phyloP scores from a whole-genome alignment of 139 green algal species.

The Haematococcus sp. region DNA sequence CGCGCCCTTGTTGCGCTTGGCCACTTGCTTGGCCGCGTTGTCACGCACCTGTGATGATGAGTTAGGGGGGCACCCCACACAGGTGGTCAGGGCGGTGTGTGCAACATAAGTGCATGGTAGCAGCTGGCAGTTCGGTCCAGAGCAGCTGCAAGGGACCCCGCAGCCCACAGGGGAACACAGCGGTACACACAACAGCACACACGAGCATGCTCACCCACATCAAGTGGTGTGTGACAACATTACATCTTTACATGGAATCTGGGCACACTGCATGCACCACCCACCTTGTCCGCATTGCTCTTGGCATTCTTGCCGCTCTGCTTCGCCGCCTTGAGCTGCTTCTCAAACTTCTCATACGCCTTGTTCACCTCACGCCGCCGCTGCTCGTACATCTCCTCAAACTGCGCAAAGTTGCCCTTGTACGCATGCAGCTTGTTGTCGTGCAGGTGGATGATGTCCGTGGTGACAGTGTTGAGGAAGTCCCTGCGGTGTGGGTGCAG shows the following conservation, averaged over 20 bases:
- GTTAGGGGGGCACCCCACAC: too few relatives aligned
- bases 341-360: conserved; percentile 84
- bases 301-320: conserved; percentile 63
- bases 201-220: not conserved
- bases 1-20: conserved; percentile 11
- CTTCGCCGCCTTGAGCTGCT: conserved; percentile 91
- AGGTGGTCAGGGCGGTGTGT: not conserved
- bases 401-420: conserved; percentile 63
- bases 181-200: too few relatives aligned
- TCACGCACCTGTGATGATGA: conserved; percentile 25
- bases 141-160: too few relatives aligned
- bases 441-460: conserved; percentile 99
- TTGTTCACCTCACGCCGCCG: conserved; percentile 87
- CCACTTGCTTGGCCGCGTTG: conserved; percentile 8
- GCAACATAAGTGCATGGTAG: not conserved
- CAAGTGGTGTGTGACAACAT: not conserved
- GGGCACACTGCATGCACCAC: too few relatives aligned
- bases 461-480: conserved; percentile 98
- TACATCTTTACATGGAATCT: too few relatives aligned
- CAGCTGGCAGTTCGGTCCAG: not conserved
- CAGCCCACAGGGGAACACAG: too few relatives aligned
- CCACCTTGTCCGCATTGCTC: conserved; percentile 59
- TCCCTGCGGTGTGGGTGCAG: conserved; percentile 53
- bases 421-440: conserved; percentile 76
- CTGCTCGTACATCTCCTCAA: conserved; percentile 99